Evolutionary conservation across 495 filamentous ascomycete species (phyloP).

Genomic region (Amphirosellinia nigrospora): DNA sequence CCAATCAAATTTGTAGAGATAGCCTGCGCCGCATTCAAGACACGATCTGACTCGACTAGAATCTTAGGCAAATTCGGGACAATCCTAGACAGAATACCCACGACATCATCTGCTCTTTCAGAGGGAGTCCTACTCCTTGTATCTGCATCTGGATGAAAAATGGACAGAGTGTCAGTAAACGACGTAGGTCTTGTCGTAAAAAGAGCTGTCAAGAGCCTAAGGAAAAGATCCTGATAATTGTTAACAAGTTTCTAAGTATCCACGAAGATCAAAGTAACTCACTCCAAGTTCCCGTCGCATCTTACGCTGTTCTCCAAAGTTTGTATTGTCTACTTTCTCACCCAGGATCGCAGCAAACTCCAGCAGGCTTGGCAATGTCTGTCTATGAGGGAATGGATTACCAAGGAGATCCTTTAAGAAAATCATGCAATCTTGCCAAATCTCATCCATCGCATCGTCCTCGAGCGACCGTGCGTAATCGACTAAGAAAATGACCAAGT

Average conservation of each 20-base stretch:
- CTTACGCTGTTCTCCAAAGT: conserved; percentile 92
- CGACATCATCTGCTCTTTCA: conserved; percentile 72
- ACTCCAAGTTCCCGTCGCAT: conserved; percentile 94
- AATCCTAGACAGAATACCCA: conserved; percentile 77
- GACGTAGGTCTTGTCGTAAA: conserved; percentile 86
- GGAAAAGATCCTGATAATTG: conserved; percentile 76
- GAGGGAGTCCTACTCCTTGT: conserved; percentile 28
- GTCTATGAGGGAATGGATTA: conserved; percentile 94
- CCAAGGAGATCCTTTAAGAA: conserved; percentile 89
- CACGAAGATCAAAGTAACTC: conserved; percentile 44
- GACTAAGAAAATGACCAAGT: conserved; percentile 85
- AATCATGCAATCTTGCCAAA: conserved; percentile 92
- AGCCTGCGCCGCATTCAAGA: conserved; percentile 73
- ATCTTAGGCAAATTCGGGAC: conserved; percentile 86
- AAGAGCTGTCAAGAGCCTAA: conserved; percentile 84
- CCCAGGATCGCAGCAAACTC: conserved; percentile 90
- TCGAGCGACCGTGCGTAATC: conserved; percentile 89
- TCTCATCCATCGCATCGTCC: conserved; percentile 99
- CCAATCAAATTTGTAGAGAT: conserved; percentile 85
- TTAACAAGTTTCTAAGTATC: conserved; percentile 35
- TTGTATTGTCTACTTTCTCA: conserved; percentile 95
- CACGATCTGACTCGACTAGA: conserved; percentile 82
- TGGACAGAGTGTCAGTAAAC: conserved; percentile 52
- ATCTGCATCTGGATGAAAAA: conserved; percentile 31
- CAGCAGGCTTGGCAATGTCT: conserved; percentile 84